Evolutionary conservation across 1,284 basidiomycete species (phyloP), one percentile per base, ranked within the genome.

Genomic region (Trichosporon ovoides): DNA sequence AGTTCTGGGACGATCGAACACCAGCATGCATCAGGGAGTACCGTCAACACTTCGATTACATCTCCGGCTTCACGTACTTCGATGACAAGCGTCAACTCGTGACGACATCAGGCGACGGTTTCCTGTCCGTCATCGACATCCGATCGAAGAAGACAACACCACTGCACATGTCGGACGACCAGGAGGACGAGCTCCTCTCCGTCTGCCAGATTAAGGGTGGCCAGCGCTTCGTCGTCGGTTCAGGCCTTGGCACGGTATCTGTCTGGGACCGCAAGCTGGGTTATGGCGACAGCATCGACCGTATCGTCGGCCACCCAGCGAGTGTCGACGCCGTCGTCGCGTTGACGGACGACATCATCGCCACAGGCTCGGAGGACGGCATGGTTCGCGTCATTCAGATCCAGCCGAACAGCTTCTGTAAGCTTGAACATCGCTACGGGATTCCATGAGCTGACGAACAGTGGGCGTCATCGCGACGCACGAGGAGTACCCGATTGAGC

Each of bases 331-430:
- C 91, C 3, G 80, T 94, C 19, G 89, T 88, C 64, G 75, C 83
- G 48, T 74, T 96, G 55, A 91, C 89, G 1, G 68, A 72, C 7
- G 81, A 82, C 65, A 77, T 82, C 31, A 83, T 97, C 56, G 83
- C 95, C 2, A 94, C 94, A 0, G 94, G 94, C 3, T 94, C 91
- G 0, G 92, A 91, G 4, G 94, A 98, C 73, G 94, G 94, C 0
- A 83, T 93, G 67, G 81, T 98, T 36, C 84, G 94, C 48, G 91
- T 91, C 31, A 88, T 97, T 2, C 86, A 95, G 72, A 81, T 97
- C 36, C 82, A 94, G 55, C 94, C 94, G 0, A 92, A 89, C 62
- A 91, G 91, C 71, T 82, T 98, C 19, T 77, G 77, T 77, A 46
- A 66, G 76, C 51, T 52, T 7, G 38, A 13, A 9, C 14, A 22